These are phyloP conservation scores for Cercospora janseana DNA, from an alignment of 2,329 filamentous ascomycete genomes.

Conservation along the genomic window DNA sequence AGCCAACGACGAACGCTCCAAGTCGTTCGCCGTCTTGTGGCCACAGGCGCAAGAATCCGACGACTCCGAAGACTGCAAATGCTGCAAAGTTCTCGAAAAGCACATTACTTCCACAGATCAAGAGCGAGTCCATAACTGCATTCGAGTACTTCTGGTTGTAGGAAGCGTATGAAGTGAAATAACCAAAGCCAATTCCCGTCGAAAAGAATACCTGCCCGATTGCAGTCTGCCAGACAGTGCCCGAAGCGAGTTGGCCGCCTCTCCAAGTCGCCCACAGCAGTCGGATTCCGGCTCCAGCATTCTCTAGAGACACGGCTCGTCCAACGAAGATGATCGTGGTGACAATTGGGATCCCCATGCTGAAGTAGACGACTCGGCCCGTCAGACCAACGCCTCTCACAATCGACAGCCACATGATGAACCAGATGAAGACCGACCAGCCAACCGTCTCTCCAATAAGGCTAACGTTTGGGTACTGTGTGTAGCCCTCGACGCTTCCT, in stretches of 20 bases:
- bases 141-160: conserved; percentile 59
- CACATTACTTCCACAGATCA: conserved; percentile 55
- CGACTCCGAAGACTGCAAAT: conserved; percentile 56
- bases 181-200: conserved; percentile 50
- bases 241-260: conserved; percentile 50
- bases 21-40: conserved; percentile 47
- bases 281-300: conserved; percentile 53
- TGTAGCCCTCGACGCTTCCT: conserved; percentile 45
- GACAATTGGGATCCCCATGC: conserved; percentile 60
- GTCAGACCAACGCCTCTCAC: conserved; percentile 59
- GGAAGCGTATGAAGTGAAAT: conserved; percentile 58
- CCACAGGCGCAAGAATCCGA: conserved; percentile 50
- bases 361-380: conserved; percentile 60
- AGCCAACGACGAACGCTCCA: conserved; percentile 58
- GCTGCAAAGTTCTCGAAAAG: conserved; percentile 56
- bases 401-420: conserved; percentile 59
- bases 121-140: conserved; percentile 58
- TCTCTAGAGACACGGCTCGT: conserved; percentile 53
- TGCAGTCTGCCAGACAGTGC: conserved; percentile 59
- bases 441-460: conserved; percentile 58
- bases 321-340: conserved; percentile 58
- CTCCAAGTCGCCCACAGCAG: conserved; percentile 53
- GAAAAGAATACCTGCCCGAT: conserved; percentile 61
- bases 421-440: conserved; percentile 60
- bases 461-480: conserved; percentile 47